Base-by-base conservation (phyloP, 1,139 yeast species). In the Wickerhamomyces sp. region DNA sequence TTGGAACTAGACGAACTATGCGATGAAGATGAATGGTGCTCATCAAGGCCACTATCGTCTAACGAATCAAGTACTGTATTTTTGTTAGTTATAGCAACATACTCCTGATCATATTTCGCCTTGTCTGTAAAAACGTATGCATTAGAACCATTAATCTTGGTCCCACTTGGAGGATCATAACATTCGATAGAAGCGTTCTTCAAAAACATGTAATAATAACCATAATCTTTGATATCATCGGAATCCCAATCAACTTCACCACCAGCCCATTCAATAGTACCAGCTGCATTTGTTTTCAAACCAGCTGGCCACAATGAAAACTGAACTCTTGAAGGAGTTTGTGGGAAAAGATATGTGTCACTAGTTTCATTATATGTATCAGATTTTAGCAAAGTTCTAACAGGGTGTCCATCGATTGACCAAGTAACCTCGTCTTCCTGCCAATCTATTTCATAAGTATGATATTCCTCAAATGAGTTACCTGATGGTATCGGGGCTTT, bases 291-390 rank as follows among this genome's bases (percentile, higher is more conserved):
- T 10, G 76, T 77, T 36, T 69, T 52, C 21, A 76, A 64, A 44
- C 97, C 97, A 61, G 85, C 97, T 5, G 97, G 96, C 97, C 97
- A 90, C 46, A 90, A 63, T 5, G 96, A 88, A 40, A 87, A 64
- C 65, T 90, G 95, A 43, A 90, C 64, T 58, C 95, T 76, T 37
- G 92, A 71, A 2, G 97, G 97, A 4, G 97, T 88, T 65, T 87
- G 94, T 14, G 97, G 97, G 67, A 61, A 90, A 45, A 65, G 63
- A 65, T 79, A 87, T 19, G 56, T 54, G 9, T 76, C 67, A 13
- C 74, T 47, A 14, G 96, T 83, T 7, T 62, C 60, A 62, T 89
- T 87, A 61, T 68, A 81, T 18, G 96, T 88, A 48, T 76, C 85
- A 17, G 65, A 64, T 58, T 68, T 83, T 39, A 70, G 60, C 52